Evolutionary conservation across 345 rosid genomes (phyloP).

Genomic region (Eucalyptus fibrosa): DNA sequence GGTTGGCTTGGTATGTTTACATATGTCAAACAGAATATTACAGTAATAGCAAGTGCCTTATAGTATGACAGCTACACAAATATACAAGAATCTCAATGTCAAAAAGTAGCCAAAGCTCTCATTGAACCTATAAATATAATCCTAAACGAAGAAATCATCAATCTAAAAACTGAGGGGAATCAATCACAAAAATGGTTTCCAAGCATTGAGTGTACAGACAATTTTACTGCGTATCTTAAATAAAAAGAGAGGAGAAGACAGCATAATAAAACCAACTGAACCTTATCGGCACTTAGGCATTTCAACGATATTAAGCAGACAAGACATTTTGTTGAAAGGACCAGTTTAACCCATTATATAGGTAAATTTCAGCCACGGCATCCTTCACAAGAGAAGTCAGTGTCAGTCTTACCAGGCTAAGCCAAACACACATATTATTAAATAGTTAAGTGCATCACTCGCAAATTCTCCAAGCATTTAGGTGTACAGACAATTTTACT

Average conservation of each 20-base stretch:
- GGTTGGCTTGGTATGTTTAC: not conserved
- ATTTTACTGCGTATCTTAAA: not conserved
- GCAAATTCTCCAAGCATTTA: not conserved
- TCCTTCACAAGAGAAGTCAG: not conserved
- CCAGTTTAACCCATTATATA: not conserved
- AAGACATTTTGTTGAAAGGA: not conserved
- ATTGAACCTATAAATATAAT: not conserved
- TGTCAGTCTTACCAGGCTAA: not conserved
- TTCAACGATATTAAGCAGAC: not conserved
- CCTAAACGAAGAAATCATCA: not conserved
- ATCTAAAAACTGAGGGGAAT: not conserved
- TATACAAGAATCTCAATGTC: not conserved
- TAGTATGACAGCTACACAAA: not conserved
- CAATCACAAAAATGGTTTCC: not conserved
- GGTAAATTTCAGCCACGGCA: not conserved
- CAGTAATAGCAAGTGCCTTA: not conserved
- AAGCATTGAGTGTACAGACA: not conserved
- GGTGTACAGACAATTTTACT: not conserved
- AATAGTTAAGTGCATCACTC: not conserved
- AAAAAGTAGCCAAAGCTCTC: not conserved
- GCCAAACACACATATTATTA: not conserved
- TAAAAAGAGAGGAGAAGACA: not conserved
- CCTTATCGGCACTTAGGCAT: not conserved
- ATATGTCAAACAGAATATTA: not conserved
- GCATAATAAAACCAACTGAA: not conserved